A percentile compares a stretch with the other conserved stretches of the same genome.
Conservation (phyloP, 108 stramenopile genomes). For the Conticribra weissflogii region DNA sequence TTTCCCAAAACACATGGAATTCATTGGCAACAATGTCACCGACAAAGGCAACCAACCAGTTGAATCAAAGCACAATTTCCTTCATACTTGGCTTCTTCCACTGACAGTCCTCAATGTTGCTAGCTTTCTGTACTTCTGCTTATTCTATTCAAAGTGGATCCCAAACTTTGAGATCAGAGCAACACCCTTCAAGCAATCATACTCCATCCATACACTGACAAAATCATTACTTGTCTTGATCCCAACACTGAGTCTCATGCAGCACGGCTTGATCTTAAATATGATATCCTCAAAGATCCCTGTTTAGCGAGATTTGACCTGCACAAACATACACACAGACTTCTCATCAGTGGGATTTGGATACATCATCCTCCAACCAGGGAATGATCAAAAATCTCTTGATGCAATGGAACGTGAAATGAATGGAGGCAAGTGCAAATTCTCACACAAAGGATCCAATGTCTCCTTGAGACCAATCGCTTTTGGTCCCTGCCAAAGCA, state of each 20-base stretch:
- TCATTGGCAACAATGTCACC: background rate
- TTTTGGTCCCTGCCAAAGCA: background rate
- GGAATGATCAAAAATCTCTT: conserved; percentile 2
- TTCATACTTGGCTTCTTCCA: conserved; percentile 5
- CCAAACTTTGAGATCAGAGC: conserved; percentile 8
- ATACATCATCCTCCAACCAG: too few relatives aligned
- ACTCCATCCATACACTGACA: background rate
- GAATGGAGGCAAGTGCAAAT: conserved; percentile 1
- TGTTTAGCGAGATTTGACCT: background rate
- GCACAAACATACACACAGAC: too few relatives aligned
- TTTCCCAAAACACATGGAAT: background rate
- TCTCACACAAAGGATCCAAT: background rate
- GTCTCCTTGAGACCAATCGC: conserved; percentile 11
- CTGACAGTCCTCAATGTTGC: conserved; percentile 9
- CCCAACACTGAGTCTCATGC: background rate
- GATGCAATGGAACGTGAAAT: conserved; percentile 9
- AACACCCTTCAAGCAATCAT: conserved; percentile 4
- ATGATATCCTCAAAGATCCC: background rate
- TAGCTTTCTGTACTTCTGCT: conserved; percentile 9
- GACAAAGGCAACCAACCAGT: background rate
- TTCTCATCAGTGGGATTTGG: too few relatives aligned
- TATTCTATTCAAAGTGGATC: conserved; percentile 7
- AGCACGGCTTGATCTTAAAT: background rate
- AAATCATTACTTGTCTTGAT: too few relatives aligned
- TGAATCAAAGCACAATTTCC: background rate